These are phyloP conservation scores for Penicillium turbatum DNA, from an alignment of 495 filamentous ascomycete genomes.

Conservation along the genomic window DNA sequence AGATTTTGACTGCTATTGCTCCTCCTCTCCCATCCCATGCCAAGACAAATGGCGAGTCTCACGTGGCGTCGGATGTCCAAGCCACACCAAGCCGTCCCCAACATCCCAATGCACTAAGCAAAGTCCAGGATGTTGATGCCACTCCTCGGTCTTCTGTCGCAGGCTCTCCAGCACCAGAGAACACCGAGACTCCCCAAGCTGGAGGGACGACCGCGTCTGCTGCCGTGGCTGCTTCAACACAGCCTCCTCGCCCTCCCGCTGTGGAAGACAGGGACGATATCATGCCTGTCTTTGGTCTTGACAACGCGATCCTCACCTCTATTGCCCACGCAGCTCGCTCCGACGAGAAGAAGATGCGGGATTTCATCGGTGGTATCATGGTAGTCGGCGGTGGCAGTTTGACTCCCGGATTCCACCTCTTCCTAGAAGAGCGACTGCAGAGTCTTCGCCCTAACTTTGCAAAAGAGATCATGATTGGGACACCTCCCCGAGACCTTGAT, in stretches of 20 bases:
- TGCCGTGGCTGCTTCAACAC: constrained; percentile 21
- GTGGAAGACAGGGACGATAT: constrained; percentile 73
- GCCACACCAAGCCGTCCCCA: constrained; percentile 41
- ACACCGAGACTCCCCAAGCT: constrained; percentile 61
- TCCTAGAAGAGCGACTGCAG: constrained; percentile 77
- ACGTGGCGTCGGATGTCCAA: constrained; percentile 29
- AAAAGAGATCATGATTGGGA: constrained; percentile 83
- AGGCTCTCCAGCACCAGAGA: constrained; percentile 80
- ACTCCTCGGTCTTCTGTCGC: constrained; percentile 82
- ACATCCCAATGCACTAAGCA: constrained; percentile 40
- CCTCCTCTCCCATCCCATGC: constrained; percentile 46
- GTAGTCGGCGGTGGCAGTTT: constrained; percentile 86
- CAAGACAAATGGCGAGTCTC: constrained; percentile 33
- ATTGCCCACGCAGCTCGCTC: constrained; percentile 81
- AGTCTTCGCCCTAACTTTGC: constrained; percentile 60
- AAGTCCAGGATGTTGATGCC: constrained; percentile 52
- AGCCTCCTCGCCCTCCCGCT: constrained; percentile 34
- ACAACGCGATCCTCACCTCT: constrained; percentile 80
- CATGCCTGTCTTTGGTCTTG: constrained; percentile 75
- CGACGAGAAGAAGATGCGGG: constrained; percentile 88
- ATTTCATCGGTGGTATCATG: constrained; percentile 94
- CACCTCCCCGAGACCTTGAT: constrained; percentile 86
- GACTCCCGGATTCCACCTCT: constrained; percentile 67
- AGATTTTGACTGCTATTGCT: constrained; percentile 65
- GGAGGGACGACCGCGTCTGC: constrained; percentile 37